These are phyloP conservation scores for Piromyces sp. DNA, from an alignment of 192 early-diverging fungal genomes.

Conservation along the genomic window DNA sequence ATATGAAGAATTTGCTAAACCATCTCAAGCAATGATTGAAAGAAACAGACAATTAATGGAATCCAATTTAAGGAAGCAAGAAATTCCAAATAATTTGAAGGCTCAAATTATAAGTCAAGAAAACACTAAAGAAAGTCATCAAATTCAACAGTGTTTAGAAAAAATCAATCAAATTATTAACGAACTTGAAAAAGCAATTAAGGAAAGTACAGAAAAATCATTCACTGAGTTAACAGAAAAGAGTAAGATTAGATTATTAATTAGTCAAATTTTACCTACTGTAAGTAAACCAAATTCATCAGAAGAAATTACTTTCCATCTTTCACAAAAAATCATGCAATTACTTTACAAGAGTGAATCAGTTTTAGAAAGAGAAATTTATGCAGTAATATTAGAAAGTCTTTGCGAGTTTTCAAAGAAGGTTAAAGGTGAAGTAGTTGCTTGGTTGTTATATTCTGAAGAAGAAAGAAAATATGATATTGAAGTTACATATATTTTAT, in stretches of 20 bases:
- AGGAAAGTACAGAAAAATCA: background rate
- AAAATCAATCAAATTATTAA: background rate
- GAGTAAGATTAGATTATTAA: background rate
- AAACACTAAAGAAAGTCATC: background rate
- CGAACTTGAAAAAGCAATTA: background rate
- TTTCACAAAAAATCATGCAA: conserved; percentile 43
- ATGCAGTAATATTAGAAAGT: conserved; percentile 60
- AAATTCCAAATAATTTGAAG: conserved; percentile 5
- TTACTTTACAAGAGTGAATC: conserved; percentile 65
- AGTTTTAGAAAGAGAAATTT: conserved; percentile 57
- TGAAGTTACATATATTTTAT: conserved; percentile 58
- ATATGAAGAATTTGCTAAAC: conserved; percentile 23
- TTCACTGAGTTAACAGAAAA: background rate
- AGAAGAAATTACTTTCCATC: background rate
- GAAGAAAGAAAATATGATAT: conserved; percentile 92
- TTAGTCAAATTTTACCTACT: background rate
- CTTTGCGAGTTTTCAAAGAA: conserved; percentile 70
- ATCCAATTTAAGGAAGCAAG: conserved; percentile 10
- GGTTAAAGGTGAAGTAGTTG: conserved; percentile 64
- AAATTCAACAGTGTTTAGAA: background rate
- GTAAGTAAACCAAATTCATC: background rate
- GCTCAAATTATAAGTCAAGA: background rate
- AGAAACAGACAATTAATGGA: conserved; percentile 29
- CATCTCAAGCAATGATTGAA: conserved; percentile 3
- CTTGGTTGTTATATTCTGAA: conserved; percentile 83